Evolutionary conservation across 805 yeast genomes (phyloP), one percentile per base, ranked within the genome.

Genomic region (Sporopachydermia lactativora): DNA sequence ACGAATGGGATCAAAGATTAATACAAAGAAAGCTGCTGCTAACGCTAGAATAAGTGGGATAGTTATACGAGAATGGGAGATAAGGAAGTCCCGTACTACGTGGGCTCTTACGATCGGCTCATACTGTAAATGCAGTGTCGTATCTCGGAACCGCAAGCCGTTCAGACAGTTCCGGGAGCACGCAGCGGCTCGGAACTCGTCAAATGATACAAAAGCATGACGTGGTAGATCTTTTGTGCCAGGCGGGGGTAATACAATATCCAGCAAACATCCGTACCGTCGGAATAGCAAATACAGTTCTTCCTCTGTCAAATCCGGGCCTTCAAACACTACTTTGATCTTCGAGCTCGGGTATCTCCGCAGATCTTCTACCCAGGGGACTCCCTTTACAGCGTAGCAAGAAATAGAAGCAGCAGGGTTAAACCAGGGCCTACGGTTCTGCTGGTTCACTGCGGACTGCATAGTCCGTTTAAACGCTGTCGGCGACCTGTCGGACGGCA

Each of bases 351-450:
- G 94, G 47, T 69, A 72, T 45, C 96, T 62, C 49, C 83, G 71
- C 55, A 92, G 64, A 55, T 92, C 98, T 60, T 89, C 97, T 45
- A 92, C 81, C 96, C 96, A 89, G 0, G 99, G 98, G 1, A 71
- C 65, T 45, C 99, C 99, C 49, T 81, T 78, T 1, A 92, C 96
- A 1, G 81, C 77, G 68, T 78, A 41, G 70, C 79, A 44, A 64
- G 61, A 2, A 79, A 81, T 42, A 59, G 16, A 62, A 2, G 70
- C 57, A n/a, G 74, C 49, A 41, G 64, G 64, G 16, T 69, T 62
- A 6, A 63, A 37, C 8, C 65, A 63, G 2, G 56, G 49, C 1
- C 53, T 44, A 16, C 43, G 40, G 1, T 50, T 44, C 14, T 47
- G 50, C 40, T 43, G 43, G 4, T 42, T 61, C 42, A 47, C 70